Evolutionary conservation across 345 rosid genomes (phyloP).

Genomic region (Aethionema arabicum): DNA sequence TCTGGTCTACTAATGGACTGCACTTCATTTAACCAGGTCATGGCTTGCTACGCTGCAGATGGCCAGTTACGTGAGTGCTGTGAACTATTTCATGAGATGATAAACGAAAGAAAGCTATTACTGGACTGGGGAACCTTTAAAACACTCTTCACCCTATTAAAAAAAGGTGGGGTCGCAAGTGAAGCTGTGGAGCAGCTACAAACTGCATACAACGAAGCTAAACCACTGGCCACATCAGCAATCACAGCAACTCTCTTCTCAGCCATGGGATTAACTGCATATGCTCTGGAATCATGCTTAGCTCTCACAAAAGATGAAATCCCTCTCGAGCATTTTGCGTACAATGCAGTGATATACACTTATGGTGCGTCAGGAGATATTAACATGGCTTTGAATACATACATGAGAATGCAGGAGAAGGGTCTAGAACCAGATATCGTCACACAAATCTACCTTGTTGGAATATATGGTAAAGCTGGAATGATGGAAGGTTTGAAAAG

Average conservation of each 20-base stretch:
- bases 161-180: constrained; percentile 65
- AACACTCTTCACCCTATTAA: constrained; percentile 60
- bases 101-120: constrained; percentile 47
- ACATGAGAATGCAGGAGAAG: constrained; percentile 80
- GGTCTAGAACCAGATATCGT: constrained; percentile 73
- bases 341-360: constrained; percentile 68
- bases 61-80: constrained; percentile 69
- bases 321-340: constrained; percentile 50
- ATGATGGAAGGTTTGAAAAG: constrained; percentile 85
- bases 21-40: constrained; percentile 63
- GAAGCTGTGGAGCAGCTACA: constrained; percentile 80
- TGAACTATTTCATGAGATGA: constrained; percentile 77
- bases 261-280: constrained; percentile 60
- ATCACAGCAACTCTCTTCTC: constrained; percentile 59
- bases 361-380: constrained; percentile 60
- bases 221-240: constrained; percentile 66
- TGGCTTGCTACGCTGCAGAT: constrained; percentile 67
- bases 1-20: constrained; percentile 61
- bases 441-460: constrained; percentile 60
- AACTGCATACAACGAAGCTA: constrained; percentile 56
- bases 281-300: constrained; percentile 57
- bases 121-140: constrained; percentile 66
- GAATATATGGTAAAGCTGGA: constrained; percentile 77
- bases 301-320: constrained; percentile 43
- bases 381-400: constrained; percentile 60